phyloP scores from a whole-genome alignment of 192 early-diverging fungal species.

The Gaertneriomyces sp. region DNA sequence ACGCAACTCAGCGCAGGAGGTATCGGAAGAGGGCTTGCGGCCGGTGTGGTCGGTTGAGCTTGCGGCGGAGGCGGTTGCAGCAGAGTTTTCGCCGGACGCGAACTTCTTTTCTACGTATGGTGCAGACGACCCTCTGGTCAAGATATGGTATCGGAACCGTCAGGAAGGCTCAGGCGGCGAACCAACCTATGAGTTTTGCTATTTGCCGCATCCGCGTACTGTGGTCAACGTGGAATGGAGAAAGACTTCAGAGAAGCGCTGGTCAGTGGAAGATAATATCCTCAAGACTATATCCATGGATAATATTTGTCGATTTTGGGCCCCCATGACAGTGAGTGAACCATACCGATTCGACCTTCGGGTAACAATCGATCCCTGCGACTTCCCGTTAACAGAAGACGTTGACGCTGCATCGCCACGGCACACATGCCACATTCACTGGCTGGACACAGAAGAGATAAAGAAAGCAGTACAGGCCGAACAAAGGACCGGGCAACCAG shows the following conservation, averaged over 20 bases:
- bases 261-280: slow-evolving; percentile 25
- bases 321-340: slow-evolving; percentile 40
- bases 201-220: slow-evolving; percentile 61
- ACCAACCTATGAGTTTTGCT: slow-evolving; percentile 51
- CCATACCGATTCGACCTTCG: slow-evolving; percentile 61
- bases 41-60: slow-evolving; percentile 1
- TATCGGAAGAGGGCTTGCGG: slow-evolving; percentile 2
- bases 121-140: slow-evolving; percentile 62
- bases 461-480: slow-evolving; percentile 28
- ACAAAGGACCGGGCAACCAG: slow-evolving; percentile 1
- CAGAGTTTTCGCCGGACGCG: slow-evolving; percentile 59
- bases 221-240: slow-evolving; percentile 68
- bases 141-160: slow-evolving; percentile 54
- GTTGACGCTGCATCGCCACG: neutral
- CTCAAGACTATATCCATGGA: slow-evolving; percentile 68
- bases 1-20: neutral
- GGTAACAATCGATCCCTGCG: slow-evolving; percentile 65
- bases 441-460: slow-evolving; percentile 35
- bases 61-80: slow-evolving; percentile 17
- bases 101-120: slow-evolving; percentile 60
- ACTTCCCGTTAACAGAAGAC: slow-evolving; percentile 47
- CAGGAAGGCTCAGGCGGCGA: neutral
- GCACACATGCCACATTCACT: slow-evolving; percentile 30
- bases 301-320: slow-evolving; percentile 71
- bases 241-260: neutral